Base-by-base conservation (phyloP, 2,329 filamentous ascomycete species). In the Coniosporium tulheliwenetii region DNA sequence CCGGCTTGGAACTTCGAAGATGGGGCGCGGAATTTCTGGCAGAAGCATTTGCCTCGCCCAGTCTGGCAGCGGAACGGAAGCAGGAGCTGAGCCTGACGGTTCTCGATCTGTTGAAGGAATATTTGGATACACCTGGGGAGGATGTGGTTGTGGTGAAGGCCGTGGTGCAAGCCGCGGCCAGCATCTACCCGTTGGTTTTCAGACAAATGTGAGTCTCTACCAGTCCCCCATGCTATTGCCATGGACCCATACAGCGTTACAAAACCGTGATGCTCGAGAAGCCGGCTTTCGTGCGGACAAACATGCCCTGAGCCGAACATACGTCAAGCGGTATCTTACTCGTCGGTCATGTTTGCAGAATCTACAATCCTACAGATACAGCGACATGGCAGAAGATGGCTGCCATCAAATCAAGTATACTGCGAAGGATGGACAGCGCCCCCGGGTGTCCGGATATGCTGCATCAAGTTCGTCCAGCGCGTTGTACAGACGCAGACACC, bases 11-110 rank as follows among this genome's bases (percentile, higher is more conserved):
- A 61, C 67, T 96, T 53, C 81, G 86, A 61, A 71, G 87, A 80
- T 98, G 91, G 91, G 91, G 89, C 19, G 81, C 87, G 47, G 87
- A 95, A 45, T 98, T 98, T 56, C 70, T 98, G 36, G 86, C 89
- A 42, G 91, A 98, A 66, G 86, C 87, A 2, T 96, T 98, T 64
- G 81, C 91, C 43, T 93, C 85, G 44, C 91, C 93, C n/a, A 77
- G 81, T 15, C 70, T 96, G 52, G 67, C 79, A 14, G 69, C 75
- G 44, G 71, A 79, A 40, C 78, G 83, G 59, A 98, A 96, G 69
- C 85, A 77, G 67, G 78, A 77, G 45, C 69, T 91, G 63, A 78
- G 80, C 49, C 68, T 85, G 44, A 73, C 76, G 44, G 84, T 93
- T 44, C 64, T 98, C 53, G 79, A 85, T 50, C 83, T 81, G 19